Base-by-base conservation (phyloP, 805 yeast species). In the Metschnikowia santaceciliae region DNA sequence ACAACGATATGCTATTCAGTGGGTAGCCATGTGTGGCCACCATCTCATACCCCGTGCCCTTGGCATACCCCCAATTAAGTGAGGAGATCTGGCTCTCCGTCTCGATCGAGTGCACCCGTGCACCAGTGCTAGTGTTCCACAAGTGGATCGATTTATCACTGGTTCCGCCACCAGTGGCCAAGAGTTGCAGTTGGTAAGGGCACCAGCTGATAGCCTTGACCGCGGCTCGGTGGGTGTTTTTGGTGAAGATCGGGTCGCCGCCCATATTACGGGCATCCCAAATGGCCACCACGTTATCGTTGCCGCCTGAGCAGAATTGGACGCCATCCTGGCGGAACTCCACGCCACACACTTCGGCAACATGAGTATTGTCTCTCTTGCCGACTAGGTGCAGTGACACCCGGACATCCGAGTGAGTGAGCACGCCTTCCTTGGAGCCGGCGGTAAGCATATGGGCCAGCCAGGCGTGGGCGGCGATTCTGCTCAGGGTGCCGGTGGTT, bases 91-190 rank as follows among this genome's bases (percentile, higher is more conserved):
- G 99, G 0, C 96, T 86, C 5, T 92, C 96, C 0, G 97, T 87
- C 58, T 90, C 94, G 20, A 92, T 86, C 8, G 94, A 79, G 57
- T 90, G 89, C 34, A 88, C 82, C 54, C 96, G 74, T 1, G 91
- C 82, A 1, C 98, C 99, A 0, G 95, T 88, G 17, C 88, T 81
- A 3, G 97, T 82, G 68, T 94, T 94, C 98, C 98, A 94, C 69
- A 94, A 57, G 69, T 92, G 92, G 52, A 92, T 88, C 43, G 84
- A 80, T 64, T 83, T 86, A 69, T 94, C 97, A 32, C 88, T 80
- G 11, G 96, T 86, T 14, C 99, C 99, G 47, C 99, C 99, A 6
- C 98, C 99, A 3, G 97, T 86, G n/a, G 97, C 97, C 47, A 92
- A 75, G 48, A 91, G 69, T 53, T 87, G 85, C 32, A 72, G 72